phyloP scores from a whole-genome alignment of 352 stramenopile species.

The Globisporangium uncinulatum region DNA sequence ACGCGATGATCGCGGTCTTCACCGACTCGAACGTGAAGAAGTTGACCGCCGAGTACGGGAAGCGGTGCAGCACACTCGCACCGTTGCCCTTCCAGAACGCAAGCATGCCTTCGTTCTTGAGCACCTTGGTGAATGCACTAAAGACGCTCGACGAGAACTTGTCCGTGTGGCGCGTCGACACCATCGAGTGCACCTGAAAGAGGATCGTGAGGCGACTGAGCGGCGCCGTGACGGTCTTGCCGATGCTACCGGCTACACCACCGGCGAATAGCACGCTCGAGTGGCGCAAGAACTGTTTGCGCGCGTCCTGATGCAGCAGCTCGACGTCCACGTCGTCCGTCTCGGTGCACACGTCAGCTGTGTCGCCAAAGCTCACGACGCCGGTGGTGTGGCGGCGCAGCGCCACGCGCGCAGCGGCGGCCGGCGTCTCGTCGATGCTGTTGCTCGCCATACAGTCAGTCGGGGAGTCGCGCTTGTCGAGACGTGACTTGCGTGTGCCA shows the following conservation, averaged over 20 bases:
- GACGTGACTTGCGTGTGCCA: background rate
- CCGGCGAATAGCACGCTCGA: constrained; percentile 82
- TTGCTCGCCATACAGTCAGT: constrained; percentile 5
- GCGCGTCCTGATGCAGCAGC: constrained; percentile 58
- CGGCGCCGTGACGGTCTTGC: constrained; percentile 94
- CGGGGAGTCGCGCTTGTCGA: too few species aligned
- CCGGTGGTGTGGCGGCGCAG: constrained; percentile 77
- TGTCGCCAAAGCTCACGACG: constrained; percentile 77
- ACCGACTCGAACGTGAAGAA: constrained; percentile 96
- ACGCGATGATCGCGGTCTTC: constrained; percentile 67
- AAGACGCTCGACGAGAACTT: constrained; percentile 69
- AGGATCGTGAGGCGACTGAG: constrained; percentile 94
- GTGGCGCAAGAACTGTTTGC: constrained; percentile 71
- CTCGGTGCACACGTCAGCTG: constrained; percentile 68
- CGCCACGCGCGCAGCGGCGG: constrained; percentile 31
- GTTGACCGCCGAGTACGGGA: constrained; percentile 96
- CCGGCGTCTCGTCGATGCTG: constrained; percentile 13
- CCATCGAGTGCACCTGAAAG: constrained; percentile 96
- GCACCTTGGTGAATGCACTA: constrained; percentile 86
- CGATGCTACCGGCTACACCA: constrained; percentile 92
- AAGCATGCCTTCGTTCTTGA: constrained; percentile 89
- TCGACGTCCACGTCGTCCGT: constrained; percentile 76
- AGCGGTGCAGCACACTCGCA: constrained; percentile 93
- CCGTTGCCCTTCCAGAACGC: constrained; percentile 96
- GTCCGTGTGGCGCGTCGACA: constrained; percentile 84